A percentile compares a stretch with the other conserved stretches of the same genome.
Conservation (phyloP, 345 rosid species). For the Eucalyptus victrix region DNA sequence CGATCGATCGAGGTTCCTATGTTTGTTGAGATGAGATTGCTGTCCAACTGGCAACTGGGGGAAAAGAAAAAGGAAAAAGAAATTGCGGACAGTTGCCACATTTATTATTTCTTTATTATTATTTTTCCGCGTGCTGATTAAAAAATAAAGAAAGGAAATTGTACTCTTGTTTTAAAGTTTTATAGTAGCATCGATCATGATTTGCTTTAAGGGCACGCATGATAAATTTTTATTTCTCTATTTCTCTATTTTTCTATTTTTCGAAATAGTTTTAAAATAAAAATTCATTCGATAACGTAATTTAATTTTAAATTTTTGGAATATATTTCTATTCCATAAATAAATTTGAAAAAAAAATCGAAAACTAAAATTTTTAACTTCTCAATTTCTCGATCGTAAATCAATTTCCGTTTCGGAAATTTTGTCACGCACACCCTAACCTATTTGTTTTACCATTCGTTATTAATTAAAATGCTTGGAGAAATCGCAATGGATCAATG, state of each 20-base stretch:
- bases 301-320: no score
- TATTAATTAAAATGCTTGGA: accelerated
- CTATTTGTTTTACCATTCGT: not conserved
- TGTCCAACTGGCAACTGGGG: not conserved
- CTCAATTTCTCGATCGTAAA: no score
- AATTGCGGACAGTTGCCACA: not conserved
- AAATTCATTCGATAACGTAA: no score
- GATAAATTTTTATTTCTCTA: no score
- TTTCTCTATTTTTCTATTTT: no score
- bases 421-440: no score
- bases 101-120: not conserved
- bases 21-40: not conserved
- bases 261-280: no score
- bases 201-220: no score
- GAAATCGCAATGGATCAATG: accelerated
- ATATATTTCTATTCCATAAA: no score
- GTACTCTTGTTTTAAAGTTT: not conserved
- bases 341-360: no score
- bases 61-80: not conserved
- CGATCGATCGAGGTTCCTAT: not conserved
- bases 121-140: not conserved
- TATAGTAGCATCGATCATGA: not conserved
- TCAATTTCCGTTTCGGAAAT: no score
- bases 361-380: no score
- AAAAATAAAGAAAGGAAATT: not conserved